phyloP scores from a whole-genome alignment of 73 alveolate genomes.

The Stentor coeruleus region DNA sequence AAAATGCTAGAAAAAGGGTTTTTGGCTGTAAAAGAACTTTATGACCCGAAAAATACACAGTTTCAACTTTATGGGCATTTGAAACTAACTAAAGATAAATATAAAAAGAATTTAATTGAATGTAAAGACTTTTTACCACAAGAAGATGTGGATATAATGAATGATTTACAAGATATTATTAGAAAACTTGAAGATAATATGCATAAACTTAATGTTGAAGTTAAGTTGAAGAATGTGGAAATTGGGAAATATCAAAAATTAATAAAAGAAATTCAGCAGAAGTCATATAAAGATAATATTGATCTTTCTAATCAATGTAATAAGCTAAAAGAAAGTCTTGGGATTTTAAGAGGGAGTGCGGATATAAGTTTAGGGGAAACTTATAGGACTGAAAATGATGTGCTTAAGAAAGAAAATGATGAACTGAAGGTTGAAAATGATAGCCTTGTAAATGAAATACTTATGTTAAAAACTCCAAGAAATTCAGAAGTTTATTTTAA shows the following conservation, averaged over 20 bases:
- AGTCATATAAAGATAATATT: background rate
- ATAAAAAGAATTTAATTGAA: background rate
- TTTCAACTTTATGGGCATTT: background rate
- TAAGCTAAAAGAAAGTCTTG: background rate
- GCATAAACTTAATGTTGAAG: background rate
- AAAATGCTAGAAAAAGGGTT: background rate
- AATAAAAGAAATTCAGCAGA: background rate
- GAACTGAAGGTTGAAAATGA: constrained; percentile 1
- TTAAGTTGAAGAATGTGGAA: background rate
- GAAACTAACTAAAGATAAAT: background rate
- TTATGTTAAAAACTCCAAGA: background rate
- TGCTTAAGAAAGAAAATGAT: background rate
- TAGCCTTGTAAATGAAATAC: background rate
- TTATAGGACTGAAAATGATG: background rate
- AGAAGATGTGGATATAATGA: background rate
- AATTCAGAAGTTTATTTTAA: background rate
- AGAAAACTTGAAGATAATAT: background rate
- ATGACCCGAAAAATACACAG: background rate
- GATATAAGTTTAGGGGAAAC: too few species aligned
- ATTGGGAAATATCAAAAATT: background rate
- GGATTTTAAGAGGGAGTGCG: background rate
- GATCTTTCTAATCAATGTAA: background rate
- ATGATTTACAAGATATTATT: background rate
- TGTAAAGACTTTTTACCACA: background rate
- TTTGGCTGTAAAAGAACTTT: background rate